Percentiles rank a stretch among this genome's conserved stretches.
phyloP scores from a whole-genome alignment of 257 asterid species.

The Petrea volubilis region DNA sequence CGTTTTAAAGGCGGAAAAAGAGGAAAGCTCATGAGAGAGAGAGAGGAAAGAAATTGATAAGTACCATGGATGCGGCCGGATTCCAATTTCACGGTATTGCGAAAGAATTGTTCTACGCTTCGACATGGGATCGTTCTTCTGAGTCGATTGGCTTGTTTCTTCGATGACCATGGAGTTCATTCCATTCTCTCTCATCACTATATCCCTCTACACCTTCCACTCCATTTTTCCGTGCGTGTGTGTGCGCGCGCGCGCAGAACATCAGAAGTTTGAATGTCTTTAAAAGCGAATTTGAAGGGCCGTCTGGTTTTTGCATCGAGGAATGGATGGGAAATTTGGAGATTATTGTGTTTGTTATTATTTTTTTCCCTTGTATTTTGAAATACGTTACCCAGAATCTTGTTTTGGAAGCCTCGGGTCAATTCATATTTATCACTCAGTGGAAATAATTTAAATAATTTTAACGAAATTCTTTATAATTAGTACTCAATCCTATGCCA shows the following conservation, averaged over 20 bases:
- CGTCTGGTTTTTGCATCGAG: neutral
- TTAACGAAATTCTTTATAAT: too few relatives aligned
- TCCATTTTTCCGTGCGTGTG: neutral
- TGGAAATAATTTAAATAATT: too few relatives aligned
- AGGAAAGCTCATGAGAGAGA: neutral
- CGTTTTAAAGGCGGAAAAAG: neutral
- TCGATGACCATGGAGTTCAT: neutral
- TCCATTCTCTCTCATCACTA: neutral
- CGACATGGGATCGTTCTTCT: neutral
- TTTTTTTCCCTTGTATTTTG: neutral
- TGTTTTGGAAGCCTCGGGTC: neutral
- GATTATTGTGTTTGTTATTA: neutral
- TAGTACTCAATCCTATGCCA: too few relatives aligned
- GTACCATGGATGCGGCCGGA: conserved; percentile 34
- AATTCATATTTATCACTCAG: neutral
- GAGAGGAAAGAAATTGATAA: neutral
- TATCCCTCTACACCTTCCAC: conserved; percentile 3
- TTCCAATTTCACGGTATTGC: conserved; percentile 26
- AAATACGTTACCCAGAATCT: neutral
- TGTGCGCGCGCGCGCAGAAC: neutral
- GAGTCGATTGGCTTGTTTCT: neutral
- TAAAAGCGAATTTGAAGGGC: neutral
- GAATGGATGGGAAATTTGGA: neutral
- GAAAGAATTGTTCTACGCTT: conserved; percentile 21
- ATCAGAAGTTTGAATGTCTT: neutral